Conservation (phyloP, 768 basidiomycete species). For the Thelephora aurantiotincta region DNA sequence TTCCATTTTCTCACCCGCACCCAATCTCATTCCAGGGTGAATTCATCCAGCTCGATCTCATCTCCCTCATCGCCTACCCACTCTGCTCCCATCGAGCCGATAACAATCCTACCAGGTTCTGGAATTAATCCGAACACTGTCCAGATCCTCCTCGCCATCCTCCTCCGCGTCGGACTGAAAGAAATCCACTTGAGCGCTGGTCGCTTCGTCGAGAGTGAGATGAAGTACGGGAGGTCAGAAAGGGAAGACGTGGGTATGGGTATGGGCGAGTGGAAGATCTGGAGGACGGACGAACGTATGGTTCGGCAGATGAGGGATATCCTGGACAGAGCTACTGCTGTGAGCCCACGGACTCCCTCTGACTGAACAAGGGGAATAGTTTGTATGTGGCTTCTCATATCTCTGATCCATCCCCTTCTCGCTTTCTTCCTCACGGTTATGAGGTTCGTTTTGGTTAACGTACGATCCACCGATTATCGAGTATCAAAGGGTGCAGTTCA, state of each 20-base stretch:
- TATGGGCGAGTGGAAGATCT: slow-evolving; percentile 48
- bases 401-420: background rate
- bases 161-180: slow-evolving; percentile 41
- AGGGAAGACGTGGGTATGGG: slow-evolving; percentile 61
- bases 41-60: background rate
- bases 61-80: background rate
- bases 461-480: too few species aligned
- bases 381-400: too few species aligned
- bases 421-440: too few species aligned
- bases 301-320: slow-evolving; percentile 37
- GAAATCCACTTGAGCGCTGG: slow-evolving; percentile 74
- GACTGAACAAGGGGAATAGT: too few species aligned
- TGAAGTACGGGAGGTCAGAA: slow-evolving; percentile 23
- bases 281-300: slow-evolving; percentile 42
- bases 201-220: slow-evolving; percentile 39
- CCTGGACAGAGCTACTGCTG: slow-evolving; percentile 20
- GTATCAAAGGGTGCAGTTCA: too few species aligned
- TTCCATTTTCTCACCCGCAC: slow-evolving; percentile 1
- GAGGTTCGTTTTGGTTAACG: too few species aligned
- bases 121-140: slow-evolving; percentile 53
- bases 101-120: slow-evolving; percentile 54
- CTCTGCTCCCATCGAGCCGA: slow-evolving; percentile 3
- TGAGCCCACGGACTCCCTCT: background rate
- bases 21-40: background rate
- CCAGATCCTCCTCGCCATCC: slow-evolving; percentile 28